Percentiles rank a stretch among this genome's conserved stretches.
phyloP scores from a whole-genome alignment of 2,329 filamentous ascomycete species.

The Phaeosphaeriaceae sp. region DNA sequence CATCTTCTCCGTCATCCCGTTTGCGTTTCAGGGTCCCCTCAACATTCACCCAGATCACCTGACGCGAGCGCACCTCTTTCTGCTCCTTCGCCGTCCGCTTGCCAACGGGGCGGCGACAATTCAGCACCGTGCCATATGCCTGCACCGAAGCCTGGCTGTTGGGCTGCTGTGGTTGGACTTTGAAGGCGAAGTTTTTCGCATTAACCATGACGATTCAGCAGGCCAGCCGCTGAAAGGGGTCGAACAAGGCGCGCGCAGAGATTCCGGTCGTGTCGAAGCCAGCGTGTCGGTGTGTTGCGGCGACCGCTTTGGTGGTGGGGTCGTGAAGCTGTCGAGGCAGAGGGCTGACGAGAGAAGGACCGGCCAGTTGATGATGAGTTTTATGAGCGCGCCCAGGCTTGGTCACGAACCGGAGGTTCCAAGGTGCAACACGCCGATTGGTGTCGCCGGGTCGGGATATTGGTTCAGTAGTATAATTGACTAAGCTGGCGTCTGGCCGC shows the following conservation, averaged over 20 bases:
- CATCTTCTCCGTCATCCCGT: slow-evolving; percentile 21
- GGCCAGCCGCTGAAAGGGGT: slow-evolving; percentile 38
- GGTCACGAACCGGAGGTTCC: slow-evolving; percentile 28
- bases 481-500: slow-evolving; percentile 20
- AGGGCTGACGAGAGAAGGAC: slow-evolving; percentile 26
- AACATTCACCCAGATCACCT: slow-evolving; percentile 39
- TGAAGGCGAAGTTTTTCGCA: slow-evolving; percentile 48
- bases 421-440: slow-evolving; percentile 30
- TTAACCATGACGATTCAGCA: slow-evolving; percentile 49
- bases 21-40: slow-evolving; percentile 37
- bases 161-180: slow-evolving; percentile 48
- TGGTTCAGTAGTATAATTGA: slow-evolving; percentile 16
- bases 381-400: slow-evolving; percentile 33
- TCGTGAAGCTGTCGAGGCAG: slow-evolving; percentile 15
- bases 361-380: slow-evolving; percentile 37
- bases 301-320: slow-evolving; percentile 6
- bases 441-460: slow-evolving; percentile 17
- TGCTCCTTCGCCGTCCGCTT: slow-evolving; percentile 31
- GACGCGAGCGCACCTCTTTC: slow-evolving; percentile 39
- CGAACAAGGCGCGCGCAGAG: slow-evolving; percentile 24
- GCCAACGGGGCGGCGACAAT: slow-evolving; percentile 41
- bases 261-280: slow-evolving; percentile 16
- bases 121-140: slow-evolving; percentile 44
- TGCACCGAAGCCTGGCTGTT: slow-evolving; percentile 33
- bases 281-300: slow-evolving; percentile 20